Percentiles rank a stretch among this genome's conserved stretches.
Evolutionary conservation across 2,329 filamentous ascomycete genomes (phyloP).

Genomic region (Coniochaeta prunicola): DNA sequence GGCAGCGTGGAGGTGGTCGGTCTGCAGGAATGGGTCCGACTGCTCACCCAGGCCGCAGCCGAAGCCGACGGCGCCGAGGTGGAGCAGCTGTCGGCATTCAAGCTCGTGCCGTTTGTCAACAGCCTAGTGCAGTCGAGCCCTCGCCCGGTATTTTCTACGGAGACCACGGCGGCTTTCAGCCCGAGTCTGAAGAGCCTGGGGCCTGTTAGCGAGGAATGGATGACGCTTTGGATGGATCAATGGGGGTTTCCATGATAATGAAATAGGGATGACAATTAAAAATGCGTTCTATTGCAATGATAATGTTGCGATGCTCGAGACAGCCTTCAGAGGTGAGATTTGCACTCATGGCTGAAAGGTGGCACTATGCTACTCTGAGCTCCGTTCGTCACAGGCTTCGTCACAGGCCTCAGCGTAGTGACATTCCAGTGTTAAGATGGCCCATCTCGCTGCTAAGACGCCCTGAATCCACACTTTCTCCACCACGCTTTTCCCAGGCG

Average conservation of each 20-base stretch:
- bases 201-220: not conserved
- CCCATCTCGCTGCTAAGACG: too few relatives aligned
- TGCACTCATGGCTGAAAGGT: too few relatives aligned
- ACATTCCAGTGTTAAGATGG: too few relatives aligned
- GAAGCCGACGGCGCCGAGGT: not conserved
- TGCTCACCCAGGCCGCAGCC: not conserved
- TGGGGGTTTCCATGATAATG: not conserved
- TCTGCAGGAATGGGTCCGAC: not conserved
- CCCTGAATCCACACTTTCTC: too few relatives aligned
- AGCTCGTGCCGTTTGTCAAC: not conserved
- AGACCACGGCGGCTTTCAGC: not conserved
- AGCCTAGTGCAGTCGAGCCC: not conserved
- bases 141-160: not conserved
- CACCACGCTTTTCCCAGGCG: too few relatives aligned
- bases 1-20: not conserved
- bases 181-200: not conserved
- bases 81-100: not conserved
- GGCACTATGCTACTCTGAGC: too few relatives aligned
- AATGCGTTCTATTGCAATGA: too few relatives aligned
- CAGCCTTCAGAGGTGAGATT: too few relatives aligned
- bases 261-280: too few relatives aligned
- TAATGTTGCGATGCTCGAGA: too few relatives aligned
- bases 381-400: too few relatives aligned
- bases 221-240: not conserved
- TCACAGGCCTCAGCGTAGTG: too few relatives aligned